These are phyloP conservation scores for Salix exigua DNA, from an alignment of 345 rosid genomes.

Conservation along the genomic window DNA sequence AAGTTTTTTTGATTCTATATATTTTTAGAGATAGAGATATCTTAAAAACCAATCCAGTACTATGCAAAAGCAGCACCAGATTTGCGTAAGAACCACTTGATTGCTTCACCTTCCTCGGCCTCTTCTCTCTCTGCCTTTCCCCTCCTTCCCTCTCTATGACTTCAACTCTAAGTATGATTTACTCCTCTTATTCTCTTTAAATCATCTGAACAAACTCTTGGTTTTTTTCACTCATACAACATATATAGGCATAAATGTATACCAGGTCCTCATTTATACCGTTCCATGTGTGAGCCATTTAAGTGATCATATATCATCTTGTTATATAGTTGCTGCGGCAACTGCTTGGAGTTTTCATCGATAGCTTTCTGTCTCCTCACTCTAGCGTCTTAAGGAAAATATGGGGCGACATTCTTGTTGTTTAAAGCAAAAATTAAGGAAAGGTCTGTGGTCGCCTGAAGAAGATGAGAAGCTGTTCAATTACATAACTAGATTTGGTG, in stretches of 20 bases:
- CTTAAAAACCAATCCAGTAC: constrained; percentile 55
- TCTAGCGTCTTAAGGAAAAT: not conserved
- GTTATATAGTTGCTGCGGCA: not conserved
- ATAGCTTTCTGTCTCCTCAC: not conserved
- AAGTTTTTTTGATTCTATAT: constrained; percentile 12
- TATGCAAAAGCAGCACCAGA: constrained; percentile 47
- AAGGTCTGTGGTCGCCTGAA: constrained; percentile 75
- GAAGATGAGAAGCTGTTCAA: constrained; percentile 66
- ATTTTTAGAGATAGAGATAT: constrained; percentile 27
- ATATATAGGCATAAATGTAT: not conserved
- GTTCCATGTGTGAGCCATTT: constrained; percentile 11
- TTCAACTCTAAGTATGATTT: constrained; percentile 54
- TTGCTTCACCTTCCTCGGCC: constrained; percentile 48
- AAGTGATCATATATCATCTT: not conserved
- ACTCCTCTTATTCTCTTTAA: constrained; percentile 28
- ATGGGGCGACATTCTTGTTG: constrained; percentile 61
- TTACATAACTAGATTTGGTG: constrained; percentile 53
- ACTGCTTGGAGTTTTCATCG: constrained; percentile 9
- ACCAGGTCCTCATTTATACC: constrained; percentile 10
- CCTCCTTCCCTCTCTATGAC: constrained; percentile 37
- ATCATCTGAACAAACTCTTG: constrained; percentile 24
- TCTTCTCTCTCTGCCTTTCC: constrained; percentile 15
- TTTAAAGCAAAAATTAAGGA: constrained; percentile 54
- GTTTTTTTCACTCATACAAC: constrained; percentile 1
- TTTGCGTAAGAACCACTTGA: constrained; percentile 65